Evolutionary conservation across 495 filamentous ascomycete genomes (phyloP).

Genomic region (Cercophora sp.): DNA sequence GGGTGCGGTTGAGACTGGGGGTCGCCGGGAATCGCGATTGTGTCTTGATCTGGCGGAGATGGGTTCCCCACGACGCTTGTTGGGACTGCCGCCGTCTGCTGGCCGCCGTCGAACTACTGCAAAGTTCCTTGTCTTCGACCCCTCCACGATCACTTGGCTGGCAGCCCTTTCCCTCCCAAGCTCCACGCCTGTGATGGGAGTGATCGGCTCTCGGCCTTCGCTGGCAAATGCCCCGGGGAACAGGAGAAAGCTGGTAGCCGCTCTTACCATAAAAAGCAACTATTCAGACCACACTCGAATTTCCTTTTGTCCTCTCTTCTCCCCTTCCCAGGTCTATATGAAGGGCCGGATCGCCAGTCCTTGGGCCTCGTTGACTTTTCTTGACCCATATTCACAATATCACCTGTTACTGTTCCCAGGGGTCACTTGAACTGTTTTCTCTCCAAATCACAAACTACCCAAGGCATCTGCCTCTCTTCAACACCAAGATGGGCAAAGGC

Average conservation of each 20-base stretch:
- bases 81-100: no score
- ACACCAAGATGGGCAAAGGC: conserved; percentile 31
- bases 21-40: neutral
- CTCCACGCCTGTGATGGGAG: neutral
- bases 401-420: neutral
- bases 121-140: neutral
- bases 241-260: neutral
- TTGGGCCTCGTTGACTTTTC: neutral
- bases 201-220: conserved; percentile 2
- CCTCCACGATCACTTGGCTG: neutral
- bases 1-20: no score
- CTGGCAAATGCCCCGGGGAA: no score
- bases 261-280: conserved; percentile 8
- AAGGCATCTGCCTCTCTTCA: neutral
- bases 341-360: neutral
- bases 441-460: neutral
- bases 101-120: neutral
- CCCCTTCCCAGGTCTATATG: neutral
- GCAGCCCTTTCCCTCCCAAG: neutral
- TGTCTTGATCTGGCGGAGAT: no score
- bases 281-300: conserved; percentile 8
- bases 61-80: neutral
- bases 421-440: neutral
- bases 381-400: neutral
- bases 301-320: neutral